Conservation (phyloP, 106 monocot species). For the Acorus calamus region DNA sequence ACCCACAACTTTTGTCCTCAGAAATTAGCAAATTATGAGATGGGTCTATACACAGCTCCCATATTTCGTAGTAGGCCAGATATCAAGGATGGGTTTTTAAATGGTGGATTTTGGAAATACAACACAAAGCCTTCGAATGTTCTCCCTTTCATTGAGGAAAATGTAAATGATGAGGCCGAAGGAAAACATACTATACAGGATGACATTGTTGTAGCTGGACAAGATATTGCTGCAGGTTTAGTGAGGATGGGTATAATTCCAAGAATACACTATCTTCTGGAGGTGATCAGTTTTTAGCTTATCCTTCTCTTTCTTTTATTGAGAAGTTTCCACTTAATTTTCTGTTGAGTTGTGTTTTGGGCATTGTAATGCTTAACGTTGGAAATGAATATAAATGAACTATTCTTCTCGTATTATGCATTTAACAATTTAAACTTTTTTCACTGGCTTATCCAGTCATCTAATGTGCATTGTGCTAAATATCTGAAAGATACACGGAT, state of each 20-base stretch:
- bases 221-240: conserved; percentile 90
- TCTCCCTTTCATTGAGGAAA: conserved; percentile 26
- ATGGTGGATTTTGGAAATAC: conserved; percentile 96
- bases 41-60: conserved; percentile 61
- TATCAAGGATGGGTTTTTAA: conserved; percentile 63
- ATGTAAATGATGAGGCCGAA: conserved; percentile 41
- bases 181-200: conserved; percentile 70
- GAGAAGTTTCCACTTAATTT: not conserved
- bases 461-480: too few species aligned
- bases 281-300: conserved; percentile 31
- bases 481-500: too few species aligned
- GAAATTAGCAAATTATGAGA: conserved; percentile 44
- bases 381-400: too few species aligned
- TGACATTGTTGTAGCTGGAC: conserved; percentile 78
- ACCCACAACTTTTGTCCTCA: conserved; percentile 20
- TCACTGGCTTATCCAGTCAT: too few species aligned
- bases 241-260: conserved; percentile 92
- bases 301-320: not conserved
- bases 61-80: conserved; percentile 79
- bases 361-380: not conserved
- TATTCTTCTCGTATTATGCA: too few species aligned
- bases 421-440: too few species aligned
- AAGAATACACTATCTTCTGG: conserved; percentile 86
- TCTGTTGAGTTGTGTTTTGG: not conserved
- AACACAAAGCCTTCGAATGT: conserved; percentile 83